Evolutionary conservation across 805 yeast species (phyloP).

Genomic region (Saturnispora zaruensis): DNA sequence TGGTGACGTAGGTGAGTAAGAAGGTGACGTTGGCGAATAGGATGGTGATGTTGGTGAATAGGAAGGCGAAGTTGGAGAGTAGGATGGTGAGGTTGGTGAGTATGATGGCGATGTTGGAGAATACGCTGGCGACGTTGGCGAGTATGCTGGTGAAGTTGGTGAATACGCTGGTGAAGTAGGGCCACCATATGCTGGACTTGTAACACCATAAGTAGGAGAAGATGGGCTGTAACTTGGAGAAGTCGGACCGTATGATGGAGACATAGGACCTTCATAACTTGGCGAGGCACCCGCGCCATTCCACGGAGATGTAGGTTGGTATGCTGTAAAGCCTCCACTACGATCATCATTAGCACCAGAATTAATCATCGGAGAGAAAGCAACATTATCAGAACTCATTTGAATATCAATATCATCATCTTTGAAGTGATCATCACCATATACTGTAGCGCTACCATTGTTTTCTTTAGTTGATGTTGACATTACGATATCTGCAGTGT

Average conservation of each 20-base stretch:
- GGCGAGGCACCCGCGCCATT: slow-evolving; percentile 43
- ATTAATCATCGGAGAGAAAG: slow-evolving; percentile 88
- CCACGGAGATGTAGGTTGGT: slow-evolving; percentile 49
- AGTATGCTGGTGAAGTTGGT: slow-evolving; percentile 72
- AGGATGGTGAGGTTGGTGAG: slow-evolving; percentile 65
- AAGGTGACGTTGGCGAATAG: slow-evolving; percentile 56
- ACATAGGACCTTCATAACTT: slow-evolving; percentile 34
- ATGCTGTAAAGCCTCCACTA: slow-evolving; percentile 69
- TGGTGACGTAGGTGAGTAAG: slow-evolving; percentile 51
- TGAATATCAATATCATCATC: slow-evolving; percentile 44
- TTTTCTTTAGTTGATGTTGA: slow-evolving; percentile 36
- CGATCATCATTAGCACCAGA: slow-evolving; percentile 72
- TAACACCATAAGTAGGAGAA: slow-evolving; percentile 43
- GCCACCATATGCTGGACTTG: slow-evolving; percentile 54
- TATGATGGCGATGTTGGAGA: slow-evolving; percentile 63
- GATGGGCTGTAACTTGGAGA: slow-evolving; percentile 53
- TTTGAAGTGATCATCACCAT: slow-evolving; percentile 61
- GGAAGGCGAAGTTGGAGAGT: slow-evolving; percentile 54
- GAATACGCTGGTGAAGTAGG: slow-evolving; percentile 73
- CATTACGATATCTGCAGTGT: slow-evolving; percentile 30
- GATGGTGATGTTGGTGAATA: slow-evolving; percentile 58
- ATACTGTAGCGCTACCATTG: slow-evolving; percentile 90
- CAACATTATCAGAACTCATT: slow-evolving; percentile 48
- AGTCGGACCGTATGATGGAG: slow-evolving; percentile 43
- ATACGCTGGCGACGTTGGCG: slow-evolving; percentile 65